A percentile compares a stretch with the other conserved stretches of the same genome.
These are phyloP conservation scores for Aspergillus cavernicola DNA, from an alignment of 495 filamentous ascomycete genomes.

Conservation along the genomic window DNA sequence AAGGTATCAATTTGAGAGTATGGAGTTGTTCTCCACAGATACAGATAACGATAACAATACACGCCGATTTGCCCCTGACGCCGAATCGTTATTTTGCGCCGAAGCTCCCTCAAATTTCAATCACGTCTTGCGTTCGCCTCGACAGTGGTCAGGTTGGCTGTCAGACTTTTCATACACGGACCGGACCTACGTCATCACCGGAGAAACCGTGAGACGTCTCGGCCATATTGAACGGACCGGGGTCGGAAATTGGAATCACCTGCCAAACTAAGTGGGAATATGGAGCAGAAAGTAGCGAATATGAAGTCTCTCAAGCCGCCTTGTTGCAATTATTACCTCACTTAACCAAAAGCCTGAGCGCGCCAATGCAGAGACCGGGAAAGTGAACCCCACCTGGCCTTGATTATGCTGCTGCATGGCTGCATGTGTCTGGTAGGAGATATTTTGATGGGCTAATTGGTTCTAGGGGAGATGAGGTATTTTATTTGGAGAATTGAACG, in stretches of 20 bases:
- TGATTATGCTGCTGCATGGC: not conserved
- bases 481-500: slow-evolving; percentile 11
- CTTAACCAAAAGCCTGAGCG: not conserved
- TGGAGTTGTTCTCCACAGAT: not conserved
- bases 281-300: not conserved
- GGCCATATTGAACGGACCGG: too few species aligned
- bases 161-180: not conserved
- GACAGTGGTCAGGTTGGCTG: not conserved
- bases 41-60: not conserved
- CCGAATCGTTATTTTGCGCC: not conserved
- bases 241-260: slow-evolving; percentile 1
- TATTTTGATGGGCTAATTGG: slow-evolving; percentile 20
- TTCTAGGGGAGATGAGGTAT: slow-evolving; percentile 17
- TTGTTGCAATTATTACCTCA: slow-evolving; percentile 7
- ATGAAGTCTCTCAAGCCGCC: not conserved
- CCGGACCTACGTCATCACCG: not conserved
- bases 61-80: not conserved
- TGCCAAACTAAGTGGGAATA: slow-evolving; percentile 3
- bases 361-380: not conserved
- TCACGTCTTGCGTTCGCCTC: not conserved
- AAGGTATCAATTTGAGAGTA: not conserved
- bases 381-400: slow-evolving; percentile 1
- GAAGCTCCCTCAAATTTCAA: not conserved
- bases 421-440: not conserved
- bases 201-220: not conserved